Base-by-base conservation (phyloP, 2,329 filamentous ascomycete species). In the Pseudocercospora macadamiae region DNA sequence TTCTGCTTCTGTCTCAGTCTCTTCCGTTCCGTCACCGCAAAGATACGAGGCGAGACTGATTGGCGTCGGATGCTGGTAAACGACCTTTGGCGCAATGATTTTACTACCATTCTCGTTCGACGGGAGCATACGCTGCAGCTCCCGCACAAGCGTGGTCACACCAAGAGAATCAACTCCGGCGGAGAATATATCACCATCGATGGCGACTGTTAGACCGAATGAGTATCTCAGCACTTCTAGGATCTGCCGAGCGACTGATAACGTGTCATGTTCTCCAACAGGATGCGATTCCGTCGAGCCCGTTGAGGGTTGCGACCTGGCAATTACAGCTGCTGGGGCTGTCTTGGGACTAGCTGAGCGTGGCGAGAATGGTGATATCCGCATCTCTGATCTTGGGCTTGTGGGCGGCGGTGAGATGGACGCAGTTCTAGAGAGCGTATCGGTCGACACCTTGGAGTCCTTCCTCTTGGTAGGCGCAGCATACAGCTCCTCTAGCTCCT, bases 21-120 rank as follows among this genome's bases (percentile, higher is more conserved):
- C 54, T 42, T 54, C 51, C 10, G 53, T 21, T 10, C 44, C 54
- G 45, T 44, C 34, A 10, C 57, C 54, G 30, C 48, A 54, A 5
- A 63, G 28, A 39, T 54, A 63, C 23, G 66, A 63, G 0, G 83
- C 83, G n/a, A 68, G 55, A 6, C 76, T 75, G 5, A 75, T 74
- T 19, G 80, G 77, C 0, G 83, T 69, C 12, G 83, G 72, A 1
- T 77, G 68, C 2, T 72, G 66, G n/a, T 63, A 62, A 3, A 72
- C 54, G 0, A 74, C 75, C 1, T 77, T 70, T 6, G 67, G 49
- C 3, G 78, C 68, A 0, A 82, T 66, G 1, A 73, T 66, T 37
- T 72, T 39, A 69, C 77, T 75, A 0, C 68, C 70, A 0, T 71
- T 67, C 3, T 72, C 63, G 8, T 51, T 59, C 60, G 30, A 25